Evolutionary conservation across 2,329 filamentous ascomycete genomes (phyloP).

Genomic region (Rhytidhysteron rufulum): DNA sequence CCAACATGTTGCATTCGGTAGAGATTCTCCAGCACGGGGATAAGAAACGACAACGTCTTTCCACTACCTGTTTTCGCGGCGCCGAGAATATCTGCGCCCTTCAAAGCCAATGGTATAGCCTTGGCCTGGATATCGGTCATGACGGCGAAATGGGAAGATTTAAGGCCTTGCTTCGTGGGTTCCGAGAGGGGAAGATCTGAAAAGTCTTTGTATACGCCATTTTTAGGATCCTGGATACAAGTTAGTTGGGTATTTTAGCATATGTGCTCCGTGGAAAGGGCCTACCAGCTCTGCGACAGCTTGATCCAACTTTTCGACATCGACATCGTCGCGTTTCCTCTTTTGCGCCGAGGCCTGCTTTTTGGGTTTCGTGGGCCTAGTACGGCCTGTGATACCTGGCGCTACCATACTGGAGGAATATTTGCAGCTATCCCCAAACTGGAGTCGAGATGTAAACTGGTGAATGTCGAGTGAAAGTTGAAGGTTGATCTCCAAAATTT

Average conservation of each 20-base stretch:
- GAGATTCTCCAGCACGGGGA: conserved; percentile 89
- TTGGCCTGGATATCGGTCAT: conserved; percentile 89
- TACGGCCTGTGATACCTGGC: conserved; percentile 38
- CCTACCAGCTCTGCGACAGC: conserved; percentile 42
- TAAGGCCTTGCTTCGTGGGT: conserved; percentile 73
- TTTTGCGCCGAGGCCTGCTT: conserved; percentile 51
- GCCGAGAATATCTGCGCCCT: conserved; percentile 83
- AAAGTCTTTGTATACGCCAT: conserved; percentile 63
- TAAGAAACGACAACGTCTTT: conserved; percentile 89
- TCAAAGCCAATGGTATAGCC: conserved; percentile 82
- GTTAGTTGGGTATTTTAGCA: conserved; percentile 10
- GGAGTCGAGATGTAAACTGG: neutral
- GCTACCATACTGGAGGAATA: conserved; percentile 17
- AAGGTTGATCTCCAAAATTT: conserved; percentile 2
- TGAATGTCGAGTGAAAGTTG: neutral
- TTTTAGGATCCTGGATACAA: conserved; percentile 54
- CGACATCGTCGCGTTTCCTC: conserved; percentile 52
- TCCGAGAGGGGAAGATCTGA: conserved; percentile 80
- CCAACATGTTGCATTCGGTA: conserved; percentile 88
- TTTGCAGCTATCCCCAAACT: neutral
- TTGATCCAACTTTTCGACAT: conserved; percentile 44
- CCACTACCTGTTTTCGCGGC: conserved; percentile 94
- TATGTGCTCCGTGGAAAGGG: neutral
- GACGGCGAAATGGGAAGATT: conserved; percentile 81
- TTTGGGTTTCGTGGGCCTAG: conserved; percentile 52